Evolutionary conservation across 2,329 filamentous ascomycete species (phyloP).

Genomic region (Clonostachys chloroleuca): DNA sequence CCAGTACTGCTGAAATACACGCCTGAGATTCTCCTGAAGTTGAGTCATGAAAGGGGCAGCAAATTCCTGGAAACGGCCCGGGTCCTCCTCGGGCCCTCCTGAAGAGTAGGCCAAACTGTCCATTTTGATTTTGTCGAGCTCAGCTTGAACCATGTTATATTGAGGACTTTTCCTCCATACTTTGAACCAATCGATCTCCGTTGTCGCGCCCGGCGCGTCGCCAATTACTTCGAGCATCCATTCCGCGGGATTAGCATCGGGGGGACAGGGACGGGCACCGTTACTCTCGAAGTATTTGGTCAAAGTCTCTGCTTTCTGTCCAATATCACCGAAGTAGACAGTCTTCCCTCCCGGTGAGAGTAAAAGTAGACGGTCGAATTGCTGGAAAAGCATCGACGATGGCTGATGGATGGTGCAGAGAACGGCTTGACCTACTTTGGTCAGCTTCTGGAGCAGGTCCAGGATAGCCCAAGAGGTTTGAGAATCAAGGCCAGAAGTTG

Average conservation of each 20-base stretch:
- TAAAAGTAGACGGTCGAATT: slow-evolving; percentile 79
- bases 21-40: slow-evolving; percentile 60
- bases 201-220: slow-evolving; percentile 10
- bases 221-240: slow-evolving; percentile 39
- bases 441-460: slow-evolving; percentile 82
- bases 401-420: slow-evolving; percentile 98
- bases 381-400: slow-evolving; percentile 88
- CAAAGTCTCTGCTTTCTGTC: slow-evolving; percentile 40
- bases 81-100: slow-evolving; percentile 27
- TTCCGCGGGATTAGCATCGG: slow-evolving; percentile 42
- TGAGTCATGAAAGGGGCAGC: slow-evolving; percentile 71
- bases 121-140: slow-evolving; percentile 15
- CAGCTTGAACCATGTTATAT: slow-evolving; percentile 14
- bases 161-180: slow-evolving; percentile 49
- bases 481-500: slow-evolving; percentile 81
- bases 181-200: slow-evolving; percentile 65
- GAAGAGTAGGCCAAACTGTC: neutral
- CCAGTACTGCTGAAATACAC: slow-evolving; percentile 91
- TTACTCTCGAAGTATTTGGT: slow-evolving; percentile 51
- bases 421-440: slow-evolving; percentile 84
- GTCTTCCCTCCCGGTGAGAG: slow-evolving; percentile 70
- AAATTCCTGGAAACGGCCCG: slow-evolving; percentile 64
- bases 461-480: slow-evolving; percentile 92
- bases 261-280: slow-evolving; percentile 60
- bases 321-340: slow-evolving; percentile 79